Evolutionary conservation across 2,329 filamentous ascomycete genomes (phyloP), one percentile per base, ranked within the genome.

Genomic region (Cordyceps fumosorosea): DNA sequence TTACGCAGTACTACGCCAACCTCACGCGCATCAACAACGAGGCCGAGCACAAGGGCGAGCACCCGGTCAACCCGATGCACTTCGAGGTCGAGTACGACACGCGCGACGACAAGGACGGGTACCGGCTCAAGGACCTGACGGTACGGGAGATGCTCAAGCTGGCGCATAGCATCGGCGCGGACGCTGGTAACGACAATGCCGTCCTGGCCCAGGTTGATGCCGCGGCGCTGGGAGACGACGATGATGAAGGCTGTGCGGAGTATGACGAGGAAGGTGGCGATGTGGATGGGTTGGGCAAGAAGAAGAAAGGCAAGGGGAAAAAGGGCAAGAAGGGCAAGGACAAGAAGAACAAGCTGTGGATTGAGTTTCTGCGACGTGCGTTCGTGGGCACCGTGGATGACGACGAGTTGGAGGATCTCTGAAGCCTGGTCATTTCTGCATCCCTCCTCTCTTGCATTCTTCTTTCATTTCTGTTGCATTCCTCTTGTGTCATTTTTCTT

Each of bases 1-100:
- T 91, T 74, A 91, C 86, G 4, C 95, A 99, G 70, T 97, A 96
- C 74, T 97, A 86, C 74, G 92, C 93, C 64, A 99, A 99, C 73
- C 78, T 99, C n/a, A 98, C 93, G 0, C 78, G 85, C 63, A 88
- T 96, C 75, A 96, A 98, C 76, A 90, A 92, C 68, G 84, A 67
- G 20, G 69, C 73, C 11, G 73, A 72, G 7, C 62, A 68, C 16
- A 62, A 66, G 12, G 65, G 66, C 11, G 65, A 81, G 65, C 84
- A 86, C 1, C 76, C 84, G 66, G 84, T 88, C 3, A 83, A 79
- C 50, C 76, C 84, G 40, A 91, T 97, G 73, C 72, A 80, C 18
- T 98, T 85, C 70, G 83, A 96, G 71, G 79, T 96, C 55, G 91
- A 96, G 73, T 99, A 99, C 73, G 87, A 87, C 72, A 98, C 93